phyloP scores from a whole-genome alignment of 2,329 filamentous ascomycete genomes.

The Verticillium isaacii region DNA sequence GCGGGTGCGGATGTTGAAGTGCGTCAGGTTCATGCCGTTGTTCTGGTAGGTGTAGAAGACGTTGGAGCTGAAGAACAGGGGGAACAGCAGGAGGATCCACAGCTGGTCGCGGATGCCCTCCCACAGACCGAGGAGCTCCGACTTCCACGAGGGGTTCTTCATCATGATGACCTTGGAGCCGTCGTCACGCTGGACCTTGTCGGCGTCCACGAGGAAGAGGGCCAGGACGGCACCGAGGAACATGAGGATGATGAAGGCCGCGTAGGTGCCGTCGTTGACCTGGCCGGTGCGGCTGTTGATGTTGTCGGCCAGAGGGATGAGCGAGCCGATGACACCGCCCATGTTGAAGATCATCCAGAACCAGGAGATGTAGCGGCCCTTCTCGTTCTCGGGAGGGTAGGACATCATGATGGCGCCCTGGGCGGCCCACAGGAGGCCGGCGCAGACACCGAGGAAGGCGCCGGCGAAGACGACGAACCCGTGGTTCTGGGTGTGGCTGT shows the following conservation, averaged over 20 bases:
- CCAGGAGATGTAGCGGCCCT: constrained; percentile 83
- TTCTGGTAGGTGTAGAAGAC: constrained; percentile 78
- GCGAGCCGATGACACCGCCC: constrained; percentile 79
- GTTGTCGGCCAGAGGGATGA: constrained; percentile 71
- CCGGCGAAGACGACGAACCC: constrained; percentile 75
- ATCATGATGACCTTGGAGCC: constrained; percentile 78
- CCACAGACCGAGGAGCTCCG: constrained; percentile 71
- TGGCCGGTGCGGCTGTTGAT: constrained; percentile 48
- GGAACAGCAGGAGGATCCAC: constrained; percentile 72
- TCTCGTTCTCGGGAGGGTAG: constrained; percentile 74
- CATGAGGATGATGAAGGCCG: constrained; percentile 84
- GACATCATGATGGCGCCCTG: constrained; percentile 88
- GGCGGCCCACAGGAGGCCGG: constrained; percentile 75
- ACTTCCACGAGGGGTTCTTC: constrained; percentile 85
- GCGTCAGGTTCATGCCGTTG: constrained; percentile 64
- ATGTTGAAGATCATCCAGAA: constrained; percentile 97
- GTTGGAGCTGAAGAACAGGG: constrained; percentile 78
- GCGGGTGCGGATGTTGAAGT: constrained; percentile 70
- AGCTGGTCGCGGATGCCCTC: constrained; percentile 67
- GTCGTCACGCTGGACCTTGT: constrained; percentile 68
- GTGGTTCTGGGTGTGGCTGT: constrained; percentile 61
- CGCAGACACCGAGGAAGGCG: constrained; percentile 71
- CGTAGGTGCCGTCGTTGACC: constrained; percentile 77
- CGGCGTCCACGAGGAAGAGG: constrained; percentile 66
- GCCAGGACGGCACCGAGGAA: constrained; percentile 65